These are phyloP conservation scores for Calonectria fujianensis DNA, from an alignment of 2,329 filamentous ascomycete genomes.

Conservation along the genomic window DNA sequence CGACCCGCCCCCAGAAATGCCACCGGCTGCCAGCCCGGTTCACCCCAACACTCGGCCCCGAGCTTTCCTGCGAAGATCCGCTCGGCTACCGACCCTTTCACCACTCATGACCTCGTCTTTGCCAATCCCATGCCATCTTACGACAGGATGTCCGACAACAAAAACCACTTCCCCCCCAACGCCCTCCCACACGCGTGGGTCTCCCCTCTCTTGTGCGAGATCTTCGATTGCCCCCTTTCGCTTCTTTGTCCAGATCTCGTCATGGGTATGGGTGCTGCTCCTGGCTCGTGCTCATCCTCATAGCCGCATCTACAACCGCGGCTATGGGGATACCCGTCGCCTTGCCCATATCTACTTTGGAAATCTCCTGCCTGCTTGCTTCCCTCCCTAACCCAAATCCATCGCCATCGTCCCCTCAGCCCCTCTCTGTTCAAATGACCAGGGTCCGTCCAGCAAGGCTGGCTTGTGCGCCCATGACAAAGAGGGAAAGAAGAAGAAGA, in stretches of 20 bases:
- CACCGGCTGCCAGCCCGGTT: conserved; percentile 28
- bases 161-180: conserved; percentile 54
- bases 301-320: conserved; percentile 28
- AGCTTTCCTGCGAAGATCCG: conserved; percentile 48
- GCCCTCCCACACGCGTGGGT: conserved; percentile 43
- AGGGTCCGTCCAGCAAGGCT: conserved; percentile 14
- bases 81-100: conserved; percentile 53
- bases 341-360: conserved; percentile 12
- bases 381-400: neutral
- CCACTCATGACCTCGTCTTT: conserved; percentile 43
- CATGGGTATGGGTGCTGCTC: conserved; percentile 29
- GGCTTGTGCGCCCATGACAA: neutral
- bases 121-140: conserved; percentile 45
- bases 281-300: conserved; percentile 25
- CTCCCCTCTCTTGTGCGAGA: conserved; percentile 40
- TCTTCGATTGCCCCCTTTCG: conserved; percentile 35
- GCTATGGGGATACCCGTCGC: conserved; percentile 22
- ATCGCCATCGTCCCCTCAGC: neutral
- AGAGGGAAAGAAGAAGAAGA: neutral
- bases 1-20: conserved; percentile 32
- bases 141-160: conserved; percentile 44
- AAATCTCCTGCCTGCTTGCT: neutral
- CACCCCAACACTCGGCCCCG: conserved; percentile 49
- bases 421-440: neutral
- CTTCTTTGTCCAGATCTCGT: conserved; percentile 26